Base-by-base conservation (phyloP, 2,329 filamentous ascomycete species). In the Arthrobotrys pseudoclavata region DNA sequence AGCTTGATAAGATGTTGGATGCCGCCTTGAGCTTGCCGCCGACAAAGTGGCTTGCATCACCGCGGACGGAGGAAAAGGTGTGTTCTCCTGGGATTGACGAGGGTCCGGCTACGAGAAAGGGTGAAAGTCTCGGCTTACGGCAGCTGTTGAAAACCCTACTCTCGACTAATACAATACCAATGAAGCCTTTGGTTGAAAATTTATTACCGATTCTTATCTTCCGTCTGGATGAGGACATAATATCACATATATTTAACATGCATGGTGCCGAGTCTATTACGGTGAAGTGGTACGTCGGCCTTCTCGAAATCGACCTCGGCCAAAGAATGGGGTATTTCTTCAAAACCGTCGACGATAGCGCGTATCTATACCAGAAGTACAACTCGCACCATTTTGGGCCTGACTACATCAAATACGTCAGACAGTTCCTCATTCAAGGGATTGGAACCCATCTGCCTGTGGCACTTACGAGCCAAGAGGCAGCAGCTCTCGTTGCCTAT, bases 131-230 rank as follows among this genome's bases (percentile, higher is more conserved):
- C 1, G 9, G n/a, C 26, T 9, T 40, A 12, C 22, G 22, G 15
- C 40, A 47, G 18, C 48, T 22, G 18, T 10, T 70, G 2, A 52
- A 62, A 53, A 20, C 29, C 3, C 26, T 70, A 5, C 45, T 70
- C 12, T 62, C 53, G n/a, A 42, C 53, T 10, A 42, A 40, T 42
- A 42, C 26, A 7, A 20, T 62, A n/a, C 26, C 67, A 0, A 29
- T 70, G 4, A 12, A 34, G 40, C n/a, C 3, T n/a, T 22, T 53
- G 13, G 24, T 24, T 0, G 67, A 70, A 20, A 70, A 62, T 22
- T 10, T 70, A 10, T 22, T 70, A n/a, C 67, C 67, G 0, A 20
- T 62, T 29, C 67, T 70, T 4, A 70, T 70, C 10, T 12, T 70
- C 6, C 40, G 67, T 9, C 24, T n/a, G 2, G 67, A 70, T 7